Evolutionary conservation across 108 stramenopile species (phyloP).

Genomic region (Tribonema minus): DNA sequence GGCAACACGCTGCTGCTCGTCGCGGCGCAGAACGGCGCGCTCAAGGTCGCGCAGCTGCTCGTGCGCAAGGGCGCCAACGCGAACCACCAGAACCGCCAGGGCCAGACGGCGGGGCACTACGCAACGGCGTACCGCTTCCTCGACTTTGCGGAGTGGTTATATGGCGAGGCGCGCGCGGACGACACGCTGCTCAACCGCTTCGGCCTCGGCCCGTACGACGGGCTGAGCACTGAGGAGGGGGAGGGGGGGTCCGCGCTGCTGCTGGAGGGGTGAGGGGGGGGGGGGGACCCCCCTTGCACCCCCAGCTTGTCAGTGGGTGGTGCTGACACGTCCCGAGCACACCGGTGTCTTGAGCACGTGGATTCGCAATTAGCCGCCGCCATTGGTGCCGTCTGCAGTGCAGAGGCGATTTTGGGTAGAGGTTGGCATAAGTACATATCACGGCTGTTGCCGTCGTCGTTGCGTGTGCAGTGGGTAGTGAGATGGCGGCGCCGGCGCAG

Average conservation of each 20-base stretch:
- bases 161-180: constrained; percentile 34
- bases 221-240: constrained; percentile 47
- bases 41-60: constrained; percentile 64
- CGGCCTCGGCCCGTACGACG: constrained; percentile 71
- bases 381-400: no score
- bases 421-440: no score
- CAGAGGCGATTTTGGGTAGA: no score
- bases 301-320: no score
- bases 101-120: constrained; percentile 76
- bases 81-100: constrained; percentile 78
- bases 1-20: constrained; percentile 73
- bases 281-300: no score
- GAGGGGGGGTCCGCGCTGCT: neutral
- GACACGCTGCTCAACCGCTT: constrained; percentile 63
- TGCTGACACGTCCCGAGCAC: no score
- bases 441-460: no score
- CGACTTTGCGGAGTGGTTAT: constrained; percentile 70
- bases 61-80: constrained; percentile 72
- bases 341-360: no score
- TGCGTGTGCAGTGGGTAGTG: no score
- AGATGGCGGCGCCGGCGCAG: no score
- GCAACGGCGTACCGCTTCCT: constrained; percentile 75
- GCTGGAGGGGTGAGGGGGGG: neutral
- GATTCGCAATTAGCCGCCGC: no score
- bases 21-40: constrained; percentile 72